Percentiles rank a stretch among this genome's conserved stretches.
phyloP scores from a whole-genome alignment of 2,329 filamentous ascomycete species.

The Aspergillus japonicus region DNA sequence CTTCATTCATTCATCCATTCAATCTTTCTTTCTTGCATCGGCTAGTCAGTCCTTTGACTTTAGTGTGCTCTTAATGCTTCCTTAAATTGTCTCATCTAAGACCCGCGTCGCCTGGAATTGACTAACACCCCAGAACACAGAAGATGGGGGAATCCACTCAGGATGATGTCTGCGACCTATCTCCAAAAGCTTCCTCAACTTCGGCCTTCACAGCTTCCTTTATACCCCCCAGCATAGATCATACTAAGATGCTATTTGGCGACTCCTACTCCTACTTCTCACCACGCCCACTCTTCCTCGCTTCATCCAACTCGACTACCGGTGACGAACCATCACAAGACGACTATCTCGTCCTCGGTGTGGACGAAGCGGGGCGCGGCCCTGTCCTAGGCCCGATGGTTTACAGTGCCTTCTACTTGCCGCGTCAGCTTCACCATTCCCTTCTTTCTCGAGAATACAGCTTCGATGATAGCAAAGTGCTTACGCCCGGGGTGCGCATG shows the following conservation, averaged over 20 bases:
- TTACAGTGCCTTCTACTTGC: conserved; percentile 69
- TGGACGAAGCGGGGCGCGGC: conserved; percentile 91
- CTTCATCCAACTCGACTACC: conserved; percentile 17
- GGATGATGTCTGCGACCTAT: conserved; percentile 19
- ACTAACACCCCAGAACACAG: background rate
- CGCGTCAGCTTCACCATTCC: conserved; percentile 63
- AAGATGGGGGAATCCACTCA: conserved; percentile 38
- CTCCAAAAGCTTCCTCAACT: conserved; percentile 34
- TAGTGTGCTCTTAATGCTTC: background rate
- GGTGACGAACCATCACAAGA: background rate
- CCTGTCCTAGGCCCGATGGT: conserved; percentile 82
- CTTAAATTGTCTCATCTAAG: background rate
- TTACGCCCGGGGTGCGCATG: conserved; percentile 76
- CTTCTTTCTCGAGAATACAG: conserved; percentile 76
- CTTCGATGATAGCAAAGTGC: conserved; percentile 94
- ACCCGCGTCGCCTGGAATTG: background rate
- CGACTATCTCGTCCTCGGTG: conserved; percentile 62
- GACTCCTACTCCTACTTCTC: conserved; percentile 72
- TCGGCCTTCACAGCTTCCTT: conserved; percentile 45
- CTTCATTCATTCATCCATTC: background rate
- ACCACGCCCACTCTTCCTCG: conserved; percentile 62
- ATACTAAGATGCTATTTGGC: conserved; percentile 58
- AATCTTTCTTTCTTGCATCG: background rate
- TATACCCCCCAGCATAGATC: conserved; percentile 68
- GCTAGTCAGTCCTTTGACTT: background rate